Conservation (phyloP, 1,139 yeast genomes). For the Suhomyces taliae region DNA sequence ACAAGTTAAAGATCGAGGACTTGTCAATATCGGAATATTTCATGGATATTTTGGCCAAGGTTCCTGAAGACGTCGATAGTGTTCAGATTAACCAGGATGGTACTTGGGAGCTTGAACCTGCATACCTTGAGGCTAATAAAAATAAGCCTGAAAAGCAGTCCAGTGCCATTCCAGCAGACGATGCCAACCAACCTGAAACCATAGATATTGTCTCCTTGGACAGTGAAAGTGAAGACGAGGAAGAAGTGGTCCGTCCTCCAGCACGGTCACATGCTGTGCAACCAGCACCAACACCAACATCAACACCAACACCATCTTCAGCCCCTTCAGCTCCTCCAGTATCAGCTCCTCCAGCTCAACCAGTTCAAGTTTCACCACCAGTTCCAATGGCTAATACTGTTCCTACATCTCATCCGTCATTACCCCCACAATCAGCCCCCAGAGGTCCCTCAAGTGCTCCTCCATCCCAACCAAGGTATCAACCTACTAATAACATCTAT, state of each 20-base stretch:
- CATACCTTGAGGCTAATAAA: constrained; percentile 7
- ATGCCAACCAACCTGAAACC: constrained; percentile 4
- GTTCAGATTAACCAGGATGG: constrained; percentile 61
- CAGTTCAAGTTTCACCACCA: neutral
- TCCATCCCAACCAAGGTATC: neutral
- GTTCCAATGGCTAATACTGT: neutral
- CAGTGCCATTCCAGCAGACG: constrained; percentile 6
- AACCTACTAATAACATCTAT: neutral
- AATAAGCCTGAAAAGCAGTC: constrained; percentile 5
- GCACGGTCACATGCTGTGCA: neutral
- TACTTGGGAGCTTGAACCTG: constrained; percentile 44
- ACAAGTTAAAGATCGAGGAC: constrained; percentile 43
- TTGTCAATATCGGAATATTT: constrained; percentile 64
- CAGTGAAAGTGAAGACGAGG: constrained; percentile 24
- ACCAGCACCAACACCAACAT: neutral
- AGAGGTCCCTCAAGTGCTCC: neutral
- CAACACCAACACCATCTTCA: neutral
- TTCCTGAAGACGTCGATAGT: constrained; percentile 49
- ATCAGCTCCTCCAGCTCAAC: too few relatives aligned
- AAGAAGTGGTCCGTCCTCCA: neutral
- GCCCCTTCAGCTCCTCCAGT: neutral
- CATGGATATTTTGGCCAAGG: constrained; percentile 45
- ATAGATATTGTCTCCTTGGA: constrained; percentile 27
- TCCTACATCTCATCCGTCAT: neutral
- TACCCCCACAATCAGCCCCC: neutral